Conservation (phyloP, 2,329 filamentous ascomycete species). For the Fusarium sublunatum region DNA sequence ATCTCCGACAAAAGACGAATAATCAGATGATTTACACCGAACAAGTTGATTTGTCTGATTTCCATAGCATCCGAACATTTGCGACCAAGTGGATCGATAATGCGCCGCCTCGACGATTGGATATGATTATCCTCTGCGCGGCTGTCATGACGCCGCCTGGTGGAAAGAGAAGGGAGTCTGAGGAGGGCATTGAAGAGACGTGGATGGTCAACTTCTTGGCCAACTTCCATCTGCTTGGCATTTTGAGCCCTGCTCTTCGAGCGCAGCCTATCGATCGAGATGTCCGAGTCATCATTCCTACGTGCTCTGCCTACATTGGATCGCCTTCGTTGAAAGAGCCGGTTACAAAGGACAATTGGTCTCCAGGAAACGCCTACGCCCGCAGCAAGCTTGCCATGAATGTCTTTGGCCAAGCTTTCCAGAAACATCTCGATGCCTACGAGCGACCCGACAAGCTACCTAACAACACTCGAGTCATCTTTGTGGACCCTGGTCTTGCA, state of each 20-base stretch:
- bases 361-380: conserved; percentile 69
- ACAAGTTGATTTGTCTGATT: conserved; percentile 86
- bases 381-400: conserved; percentile 83
- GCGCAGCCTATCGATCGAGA: conserved; percentile 95
- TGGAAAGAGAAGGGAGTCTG: conserved; percentile 68
- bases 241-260: conserved; percentile 88
- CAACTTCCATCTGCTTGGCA: conserved; percentile 94
- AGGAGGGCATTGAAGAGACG: conserved; percentile 85
- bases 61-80: conserved; percentile 92
- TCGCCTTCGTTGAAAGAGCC: conserved; percentile 73
- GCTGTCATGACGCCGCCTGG: conserved; percentile 79
- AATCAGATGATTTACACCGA: conserved; percentile 96
- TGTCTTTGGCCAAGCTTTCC: conserved; percentile 88
- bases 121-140: conserved; percentile 91
- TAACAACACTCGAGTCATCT: conserved; percentile 83
- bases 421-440: conserved; percentile 89
- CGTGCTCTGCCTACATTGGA: conserved; percentile 88
- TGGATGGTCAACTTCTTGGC: conserved; percentile 97
- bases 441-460: conserved; percentile 85
- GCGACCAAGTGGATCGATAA: conserved; percentile 99
- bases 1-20: conserved; percentile 78
- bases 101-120: conserved; percentile 84
- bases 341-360: conserved; percentile 63
- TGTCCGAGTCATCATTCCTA: conserved; percentile 86
- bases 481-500: conserved; percentile 87